These are phyloP conservation scores for Neurospora crassa DNA, from an alignment of 2,329 filamentous ascomycete species.

Conservation along the genomic window DNA sequence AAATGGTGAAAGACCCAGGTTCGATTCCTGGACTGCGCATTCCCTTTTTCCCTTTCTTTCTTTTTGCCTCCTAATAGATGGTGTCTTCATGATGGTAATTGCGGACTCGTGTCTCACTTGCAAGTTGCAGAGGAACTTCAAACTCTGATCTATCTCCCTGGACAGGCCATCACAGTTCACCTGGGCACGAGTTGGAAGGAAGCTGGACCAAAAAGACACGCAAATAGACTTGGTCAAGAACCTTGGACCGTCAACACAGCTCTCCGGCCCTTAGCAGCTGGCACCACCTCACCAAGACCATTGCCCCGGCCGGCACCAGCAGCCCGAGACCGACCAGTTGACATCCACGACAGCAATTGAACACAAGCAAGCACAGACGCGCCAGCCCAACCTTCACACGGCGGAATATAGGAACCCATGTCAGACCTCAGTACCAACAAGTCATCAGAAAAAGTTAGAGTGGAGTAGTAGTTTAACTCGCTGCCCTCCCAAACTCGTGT, in stretches of 20 bases:
- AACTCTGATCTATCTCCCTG: not conserved
- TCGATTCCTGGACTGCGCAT: not conserved
- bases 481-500: conserved; percentile 11
- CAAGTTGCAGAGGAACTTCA: too few relatives aligned
- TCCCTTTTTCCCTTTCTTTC: not conserved
- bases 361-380: not conserved
- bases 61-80: too few relatives aligned
- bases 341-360: not conserved
- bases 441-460: conserved; percentile 3
- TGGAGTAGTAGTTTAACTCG: conserved; percentile 17
- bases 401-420: not conserved
- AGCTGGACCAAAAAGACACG: not conserved
- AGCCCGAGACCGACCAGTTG: not conserved
- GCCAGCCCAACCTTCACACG: not conserved
- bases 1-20: too few relatives aligned
- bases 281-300: not conserved
- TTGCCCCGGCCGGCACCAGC: not conserved
- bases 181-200: not conserved
- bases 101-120: not conserved
- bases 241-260: not conserved
- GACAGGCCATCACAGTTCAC: not conserved
- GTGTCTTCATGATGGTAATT: too few relatives aligned
- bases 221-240: fast-evolving
- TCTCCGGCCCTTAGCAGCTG: not conserved
- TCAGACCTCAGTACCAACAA: not conserved